Evolutionary conservation across 139 green algal genomes (phyloP).

Genomic region (Penium margaritaceum): DNA sequence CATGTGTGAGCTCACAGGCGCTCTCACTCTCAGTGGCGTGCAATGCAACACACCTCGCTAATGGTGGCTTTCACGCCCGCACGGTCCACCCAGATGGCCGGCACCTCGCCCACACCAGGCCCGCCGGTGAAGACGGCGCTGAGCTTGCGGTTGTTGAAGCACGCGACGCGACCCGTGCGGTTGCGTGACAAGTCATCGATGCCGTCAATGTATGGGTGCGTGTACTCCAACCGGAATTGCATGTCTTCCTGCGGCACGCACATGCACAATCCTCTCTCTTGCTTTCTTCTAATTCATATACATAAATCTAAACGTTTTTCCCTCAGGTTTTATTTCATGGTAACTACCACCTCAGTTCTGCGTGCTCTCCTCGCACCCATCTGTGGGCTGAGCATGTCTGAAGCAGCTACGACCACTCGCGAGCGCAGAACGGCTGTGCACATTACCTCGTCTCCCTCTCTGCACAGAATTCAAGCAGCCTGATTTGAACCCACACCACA

Average conservation of each 20-base stretch:
- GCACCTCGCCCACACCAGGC: slow-evolving; percentile 71
- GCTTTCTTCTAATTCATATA: no score
- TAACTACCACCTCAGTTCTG: no score
- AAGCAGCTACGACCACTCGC: no score
- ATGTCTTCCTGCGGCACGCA: slow-evolving; percentile 58
- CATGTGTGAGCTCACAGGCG: no score
- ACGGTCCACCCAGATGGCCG: slow-evolving; percentile 84
- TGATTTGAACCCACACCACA: not conserved
- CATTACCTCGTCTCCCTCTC: no score
- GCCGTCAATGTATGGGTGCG: slow-evolving; percentile 58
- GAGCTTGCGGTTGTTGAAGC: slow-evolving; percentile 71
- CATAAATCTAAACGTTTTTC: no score
- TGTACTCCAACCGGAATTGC: slow-evolving; percentile 63
- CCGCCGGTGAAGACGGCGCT: slow-evolving; percentile 75
- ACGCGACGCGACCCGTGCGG: slow-evolving; percentile 40
- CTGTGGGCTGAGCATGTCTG: no score
- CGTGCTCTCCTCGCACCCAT: no score
- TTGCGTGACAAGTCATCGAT: slow-evolving; percentile 49
- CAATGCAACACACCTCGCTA: slow-evolving; percentile 25
- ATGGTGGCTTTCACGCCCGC: slow-evolving; percentile 71
- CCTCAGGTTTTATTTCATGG: no score
- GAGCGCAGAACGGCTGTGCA: no score
- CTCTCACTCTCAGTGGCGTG: no score
- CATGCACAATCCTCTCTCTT: no score
- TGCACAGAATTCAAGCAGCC: not conserved